A percentile compares a stretch with the other conserved stretches of the same genome.
These are phyloP conservation scores for Porphyridium purpureum DNA, from an alignment of 23 red algal species.

Conservation along the genomic window DNA sequence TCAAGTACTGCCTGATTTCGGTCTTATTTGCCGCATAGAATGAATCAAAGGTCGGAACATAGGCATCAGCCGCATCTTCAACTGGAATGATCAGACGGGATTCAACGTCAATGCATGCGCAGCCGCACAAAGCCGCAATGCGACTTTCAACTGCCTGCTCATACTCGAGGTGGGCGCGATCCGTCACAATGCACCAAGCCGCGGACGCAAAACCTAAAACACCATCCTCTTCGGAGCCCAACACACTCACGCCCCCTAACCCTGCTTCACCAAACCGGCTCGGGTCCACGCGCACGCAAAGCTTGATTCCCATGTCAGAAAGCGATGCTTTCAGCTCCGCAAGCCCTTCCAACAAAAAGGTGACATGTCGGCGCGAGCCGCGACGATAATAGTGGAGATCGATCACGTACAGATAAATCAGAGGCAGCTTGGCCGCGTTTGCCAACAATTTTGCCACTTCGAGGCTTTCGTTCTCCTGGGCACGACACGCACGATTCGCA, in stretches of 20 bases:
- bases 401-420: conserved; percentile 6
- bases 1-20: too few relatives aligned
- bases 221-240: too few relatives aligned
- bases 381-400: background rate
- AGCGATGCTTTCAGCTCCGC: conserved; percentile 4
- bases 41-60: too few relatives aligned
- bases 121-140: too few relatives aligned
- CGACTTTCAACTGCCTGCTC: too few relatives aligned
- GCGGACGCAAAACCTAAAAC: conserved; percentile 4
- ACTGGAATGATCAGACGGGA: conserved; percentile 8
- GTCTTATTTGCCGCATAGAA: too few relatives aligned
- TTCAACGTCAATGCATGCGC: conserved; percentile 3
- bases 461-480: conserved; percentile 8
- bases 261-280: too few relatives aligned
- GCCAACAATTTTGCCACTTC: conserved; percentile 18
- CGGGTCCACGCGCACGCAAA: too few relatives aligned
- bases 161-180: conserved; percentile 8
- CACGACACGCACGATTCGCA: conserved; percentile 1
- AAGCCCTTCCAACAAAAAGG: conserved; percentile 20
- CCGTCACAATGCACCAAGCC: conserved; percentile 4
- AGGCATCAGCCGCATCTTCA: too few relatives aligned
- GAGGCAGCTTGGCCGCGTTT: background rate
- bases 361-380: conserved; percentile 11
- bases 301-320: too few relatives aligned
- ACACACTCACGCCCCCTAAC: too few relatives aligned